phyloP scores from a whole-genome alignment of 495 filamentous ascomycete species.

The Penicillium verhagenii region DNA sequence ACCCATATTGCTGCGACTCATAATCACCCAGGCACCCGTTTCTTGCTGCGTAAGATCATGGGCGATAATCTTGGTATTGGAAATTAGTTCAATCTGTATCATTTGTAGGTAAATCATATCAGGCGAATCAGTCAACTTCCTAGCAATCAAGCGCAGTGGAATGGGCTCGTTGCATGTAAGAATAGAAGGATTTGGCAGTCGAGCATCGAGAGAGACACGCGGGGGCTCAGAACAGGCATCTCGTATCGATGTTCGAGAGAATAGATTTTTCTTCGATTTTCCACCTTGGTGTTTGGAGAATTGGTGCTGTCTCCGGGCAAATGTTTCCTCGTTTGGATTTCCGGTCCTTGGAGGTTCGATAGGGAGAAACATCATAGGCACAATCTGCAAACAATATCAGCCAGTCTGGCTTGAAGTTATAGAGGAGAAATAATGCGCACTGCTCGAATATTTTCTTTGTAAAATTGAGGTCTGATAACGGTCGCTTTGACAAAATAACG shows the following conservation, averaged over 20 bases:
- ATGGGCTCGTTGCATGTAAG: conserved; percentile 84
- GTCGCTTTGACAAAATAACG: conserved; percentile 93
- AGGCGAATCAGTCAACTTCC: conserved; percentile 63
- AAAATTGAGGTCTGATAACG: conserved; percentile 74
- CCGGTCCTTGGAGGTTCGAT: conserved; percentile 82
- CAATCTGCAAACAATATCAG: conserved; percentile 38
- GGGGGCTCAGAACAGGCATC: conserved; percentile 37
- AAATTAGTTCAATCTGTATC: conserved; percentile 76
- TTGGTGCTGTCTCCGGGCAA: conserved; percentile 75
- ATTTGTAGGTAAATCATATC: conserved; percentile 71
- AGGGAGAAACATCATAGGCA: conserved; percentile 78
- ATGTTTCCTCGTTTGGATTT: conserved; percentile 71
- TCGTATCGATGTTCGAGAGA: conserved; percentile 41
- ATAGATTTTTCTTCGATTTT: conserved; percentile 53
- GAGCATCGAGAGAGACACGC: conserved; percentile 66
- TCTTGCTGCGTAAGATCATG: conserved; percentile 68
- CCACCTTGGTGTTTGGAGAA: conserved; percentile 53
- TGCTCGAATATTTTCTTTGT: conserved; percentile 78
- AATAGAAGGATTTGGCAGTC: conserved; percentile 84
- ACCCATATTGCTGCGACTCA: conserved; percentile 65
- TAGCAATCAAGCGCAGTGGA: conserved; percentile 75
- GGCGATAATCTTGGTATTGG: conserved; percentile 73
- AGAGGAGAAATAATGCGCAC: conserved; percentile 34
- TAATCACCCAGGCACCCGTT: conserved; percentile 63
- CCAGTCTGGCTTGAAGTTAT: neutral